Evolutionary conservation across 1,284 basidiomycete genomes (phyloP).

Genomic region (Ustilago xerochloae): DNA sequence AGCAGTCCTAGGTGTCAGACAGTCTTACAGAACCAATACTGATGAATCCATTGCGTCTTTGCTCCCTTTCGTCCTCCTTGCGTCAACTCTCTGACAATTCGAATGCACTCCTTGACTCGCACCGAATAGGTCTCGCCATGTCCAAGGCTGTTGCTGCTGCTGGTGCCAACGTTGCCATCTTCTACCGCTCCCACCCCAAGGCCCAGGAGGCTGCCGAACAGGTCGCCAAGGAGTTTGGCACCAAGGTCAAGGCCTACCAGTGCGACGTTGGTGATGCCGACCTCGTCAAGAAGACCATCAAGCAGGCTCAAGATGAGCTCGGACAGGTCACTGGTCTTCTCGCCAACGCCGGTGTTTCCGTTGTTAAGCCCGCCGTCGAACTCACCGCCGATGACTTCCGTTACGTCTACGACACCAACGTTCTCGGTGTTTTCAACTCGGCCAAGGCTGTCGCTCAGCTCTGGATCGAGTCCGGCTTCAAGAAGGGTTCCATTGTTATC

Average conservation of each 20-base stretch:
- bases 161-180: slow-evolving; percentile 67
- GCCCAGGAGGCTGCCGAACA: slow-evolving; percentile 62
- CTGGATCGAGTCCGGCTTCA: slow-evolving; percentile 66
- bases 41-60: no score
- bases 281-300: slow-evolving; percentile 62
- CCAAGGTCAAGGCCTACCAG: slow-evolving; percentile 68
- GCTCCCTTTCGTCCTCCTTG: no score
- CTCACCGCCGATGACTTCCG: slow-evolving; percentile 65
- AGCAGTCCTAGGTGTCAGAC: no score
- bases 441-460: slow-evolving; percentile 65
- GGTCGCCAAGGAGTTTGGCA: slow-evolving; percentile 64
- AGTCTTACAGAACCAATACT: no score
- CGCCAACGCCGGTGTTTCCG: slow-evolving; percentile 66
- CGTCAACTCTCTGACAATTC: no score
- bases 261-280: slow-evolving; percentile 66
- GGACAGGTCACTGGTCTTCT: slow-evolving; percentile 64
- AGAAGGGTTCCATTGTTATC: slow-evolving; percentile 67
- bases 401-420: slow-evolving; percentile 68
- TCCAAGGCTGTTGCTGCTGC: slow-evolving; percentile 63
- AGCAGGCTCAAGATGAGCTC: slow-evolving; percentile 62
- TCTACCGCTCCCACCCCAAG: slow-evolving; percentile 67
- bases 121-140: slow-evolving; percentile 62
- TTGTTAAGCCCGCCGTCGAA: slow-evolving; percentile 68
- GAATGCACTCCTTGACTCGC: no score
- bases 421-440: slow-evolving; percentile 68